Evolutionary conservation across 1,139 yeast genomes (phyloP), one percentile per base, ranked within the genome.

Genomic region (Kodamaea arcana): DNA sequence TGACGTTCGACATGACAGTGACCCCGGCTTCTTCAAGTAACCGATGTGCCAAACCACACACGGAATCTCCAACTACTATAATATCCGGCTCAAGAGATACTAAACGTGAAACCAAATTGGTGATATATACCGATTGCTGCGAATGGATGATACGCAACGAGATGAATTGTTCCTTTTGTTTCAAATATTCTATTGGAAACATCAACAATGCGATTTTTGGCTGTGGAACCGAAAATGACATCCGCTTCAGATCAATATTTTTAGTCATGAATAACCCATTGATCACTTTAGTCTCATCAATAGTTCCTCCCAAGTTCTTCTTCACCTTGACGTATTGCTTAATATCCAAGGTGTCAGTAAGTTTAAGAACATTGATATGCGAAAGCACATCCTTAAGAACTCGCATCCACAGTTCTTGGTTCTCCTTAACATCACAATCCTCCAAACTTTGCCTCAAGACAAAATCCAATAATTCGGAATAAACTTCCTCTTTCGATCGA

Each of bases 321-420:
- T 92, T 94, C 32, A 92, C 71, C 52, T 94, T 94, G 31, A 92
- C 80, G 56, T 87, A 90, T 45, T 85, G 94, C 25, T 94, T 74
- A 35, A 90, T 80, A 52, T 94, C 97, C 42, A 88, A 71, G 4
- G 84, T 83, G 42, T 84, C 94, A 3, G 88, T 83, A 24, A 69
- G 41, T 33, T 58, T 61, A 12, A 69, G 45, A 5, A 46, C 42
- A 28, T 60, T 50, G 10, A 68, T 56, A 31, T 51, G 43, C 13
- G 44, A 36, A n/a, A 68, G 49, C 15, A 52, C 54, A 4, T 45
- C 44, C 9, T 54, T 51, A 12, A 69, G 44, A 1, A 53, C 59
- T 0, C 34, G 32, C 18, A 46, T 41, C 75, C 75, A 69, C 68
- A 77, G 24, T 69, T 60, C 51, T 39, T 57, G 48, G 47, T 70